Conservation (phyloP, 768 basidiomycete genomes). For the Trametes meyenii region DNA sequence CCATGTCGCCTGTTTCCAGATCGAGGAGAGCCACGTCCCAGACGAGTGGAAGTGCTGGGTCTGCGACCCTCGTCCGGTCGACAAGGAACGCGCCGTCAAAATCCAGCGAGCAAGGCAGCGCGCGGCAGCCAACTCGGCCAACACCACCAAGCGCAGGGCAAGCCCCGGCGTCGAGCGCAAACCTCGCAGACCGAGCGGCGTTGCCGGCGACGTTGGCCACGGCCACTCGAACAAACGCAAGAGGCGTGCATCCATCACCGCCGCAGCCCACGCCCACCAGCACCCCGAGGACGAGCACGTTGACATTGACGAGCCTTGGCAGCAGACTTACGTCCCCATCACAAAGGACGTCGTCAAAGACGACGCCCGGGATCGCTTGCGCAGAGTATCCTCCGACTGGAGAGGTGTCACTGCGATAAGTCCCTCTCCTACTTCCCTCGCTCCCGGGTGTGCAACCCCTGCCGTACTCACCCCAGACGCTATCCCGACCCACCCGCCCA, state of each 20-base stretch:
- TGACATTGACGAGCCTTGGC: slow-evolving; percentile 51
- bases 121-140: slow-evolving; percentile 32
- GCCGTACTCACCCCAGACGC: slow-evolving; percentile 37
- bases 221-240: slow-evolving; percentile 41
- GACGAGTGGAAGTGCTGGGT: slow-evolving; percentile 80
- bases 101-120: slow-evolving; percentile 45
- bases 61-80: slow-evolving; percentile 56
- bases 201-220: slow-evolving; percentile 40
- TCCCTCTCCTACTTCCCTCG: slow-evolving; percentile 30
- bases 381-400: slow-evolving; percentile 66
- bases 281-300: slow-evolving; percentile 48
- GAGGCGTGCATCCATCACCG: slow-evolving; percentile 42
- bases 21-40: slow-evolving; percentile 59
- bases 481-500: slow-evolving; percentile 30
- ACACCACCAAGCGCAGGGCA: slow-evolving; percentile 35
- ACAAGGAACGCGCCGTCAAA: slow-evolving; percentile 50
- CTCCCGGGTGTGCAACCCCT: slow-evolving; percentile 38
- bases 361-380: slow-evolving; percentile 51
- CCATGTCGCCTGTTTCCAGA: slow-evolving; percentile 78
- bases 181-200: slow-evolving; percentile 38
- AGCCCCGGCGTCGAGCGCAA: slow-evolving; percentile 45
- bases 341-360: slow-evolving; percentile 47
- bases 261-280: slow-evolving; percentile 15
- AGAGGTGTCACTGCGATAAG: slow-evolving; percentile 64
- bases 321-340: slow-evolving; percentile 50